Conservation (phyloP, 2,329 filamentous ascomycete species). For the Cadophora luteo-olivacea region DNA sequence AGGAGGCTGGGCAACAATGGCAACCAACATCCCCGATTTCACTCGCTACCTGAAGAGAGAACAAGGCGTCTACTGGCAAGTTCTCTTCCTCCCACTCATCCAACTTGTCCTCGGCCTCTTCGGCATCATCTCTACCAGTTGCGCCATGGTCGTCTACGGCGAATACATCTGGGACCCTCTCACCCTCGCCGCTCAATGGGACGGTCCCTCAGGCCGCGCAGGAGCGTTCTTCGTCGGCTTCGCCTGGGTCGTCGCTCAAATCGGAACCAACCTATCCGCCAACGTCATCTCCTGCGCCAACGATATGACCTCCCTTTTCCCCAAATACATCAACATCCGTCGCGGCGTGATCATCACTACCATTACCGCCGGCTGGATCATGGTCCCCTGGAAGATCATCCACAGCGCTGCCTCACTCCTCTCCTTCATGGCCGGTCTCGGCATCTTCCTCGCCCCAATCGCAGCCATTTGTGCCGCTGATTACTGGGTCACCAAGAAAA, state of each 20-base stretch:
- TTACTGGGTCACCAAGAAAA: constrained; percentile 45
- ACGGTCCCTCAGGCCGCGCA: constrained; percentile 39
- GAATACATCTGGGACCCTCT: constrained; percentile 44
- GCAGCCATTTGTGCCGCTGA: constrained; percentile 47
- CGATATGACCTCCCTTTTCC: constrained; percentile 54
- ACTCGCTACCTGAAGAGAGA: constrained; percentile 41
- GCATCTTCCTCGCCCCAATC: constrained; percentile 48
- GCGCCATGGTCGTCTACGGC: constrained; percentile 44
- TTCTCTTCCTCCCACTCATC: constrained; percentile 40
- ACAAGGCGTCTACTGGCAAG: constrained; percentile 40
- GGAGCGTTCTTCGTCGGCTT: constrained; percentile 45
- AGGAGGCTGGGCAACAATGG: constrained; percentile 41
- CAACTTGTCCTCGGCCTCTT: constrained; percentile 40
- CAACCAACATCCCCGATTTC: constrained; percentile 43
- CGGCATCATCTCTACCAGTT: constrained; percentile 42
- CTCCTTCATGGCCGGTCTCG: constrained; percentile 45
- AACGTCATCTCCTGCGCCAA: constrained; percentile 47
- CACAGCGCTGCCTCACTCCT: constrained; percentile 43
- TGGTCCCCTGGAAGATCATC: constrained; percentile 57
- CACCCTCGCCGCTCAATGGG: constrained; percentile 34
- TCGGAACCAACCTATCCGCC: constrained; percentile 51
- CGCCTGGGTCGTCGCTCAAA: constrained; percentile 41
- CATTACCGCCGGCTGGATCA: constrained; percentile 49
- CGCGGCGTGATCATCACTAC: constrained; percentile 53
- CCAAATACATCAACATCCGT: constrained; percentile 57